Evolutionary conservation across 495 filamentous ascomycete genomes (phyloP), one percentile per base, ranked within the genome.

Genomic region (Clohesyomyces aquaticus): DNA sequence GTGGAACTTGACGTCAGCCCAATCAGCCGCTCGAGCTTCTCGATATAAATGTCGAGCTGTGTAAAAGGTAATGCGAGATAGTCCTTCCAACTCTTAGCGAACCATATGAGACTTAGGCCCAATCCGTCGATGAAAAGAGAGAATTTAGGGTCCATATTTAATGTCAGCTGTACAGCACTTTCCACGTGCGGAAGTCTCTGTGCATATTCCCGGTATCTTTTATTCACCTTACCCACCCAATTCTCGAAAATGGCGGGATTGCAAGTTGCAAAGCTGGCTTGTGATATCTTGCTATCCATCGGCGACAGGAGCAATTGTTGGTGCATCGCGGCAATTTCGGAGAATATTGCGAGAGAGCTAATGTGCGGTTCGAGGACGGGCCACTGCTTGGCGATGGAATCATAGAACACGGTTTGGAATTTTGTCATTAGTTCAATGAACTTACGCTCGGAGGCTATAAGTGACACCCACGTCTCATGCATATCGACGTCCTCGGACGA

Each of bases 1-100:
- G 29, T 1, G 2, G 23, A 19, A 12, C 19, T 19, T 8, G 4
- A n/a, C 12, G 35, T 22, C 0, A 49, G 3, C 10, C n/a, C 27
- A 10, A 61, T 1, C 18, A 60, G 47, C 22, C 22, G n/a, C 22
- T 49, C 25, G 28, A 66, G 18, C 10, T 23, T 59, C 21, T 57
- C 25, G 25, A 56, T 29, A 21, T 66, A 61, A 10, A 61, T 2
- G n/a, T 61, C 23, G 0, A 66, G 23, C 38, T 66, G 63, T 16
- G 32, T 27, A 16, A 60, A 22, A 0, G 63, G 63, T 23, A 66
- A 28, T 11, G n/a, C 16, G n/a, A 61, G 23, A 38, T 21, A 56
- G 26, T 66, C 63, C 19, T 61, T 28, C 63, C 63, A 66, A 9
- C 28, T 22, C 32, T 61, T 61, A 2, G 43, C 57, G 32, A 16